phyloP scores from a whole-genome alignment of 2,329 filamentous ascomycete genomes.

The Ophiocordyceps camponoti-floridani region DNA sequence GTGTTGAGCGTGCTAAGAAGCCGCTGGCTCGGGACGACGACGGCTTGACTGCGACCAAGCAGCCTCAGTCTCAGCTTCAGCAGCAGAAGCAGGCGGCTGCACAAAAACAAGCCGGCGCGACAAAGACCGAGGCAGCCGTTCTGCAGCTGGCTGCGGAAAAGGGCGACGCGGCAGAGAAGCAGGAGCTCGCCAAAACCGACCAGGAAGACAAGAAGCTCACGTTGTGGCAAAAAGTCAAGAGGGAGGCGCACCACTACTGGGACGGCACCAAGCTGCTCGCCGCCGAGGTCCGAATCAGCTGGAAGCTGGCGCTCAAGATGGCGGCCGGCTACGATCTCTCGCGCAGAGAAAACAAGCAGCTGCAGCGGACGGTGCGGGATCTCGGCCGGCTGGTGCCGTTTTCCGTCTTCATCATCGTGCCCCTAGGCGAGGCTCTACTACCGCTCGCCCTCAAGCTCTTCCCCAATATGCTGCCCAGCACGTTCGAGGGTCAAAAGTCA shows the following conservation, averaged over 20 bases:
- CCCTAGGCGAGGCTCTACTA: slow-evolving; percentile 83
- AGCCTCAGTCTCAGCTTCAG: slow-evolving; percentile 1
- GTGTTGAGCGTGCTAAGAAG: slow-evolving; percentile 77
- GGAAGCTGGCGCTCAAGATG: slow-evolving; percentile 86
- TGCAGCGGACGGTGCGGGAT: slow-evolving; percentile 86
- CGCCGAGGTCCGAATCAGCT: slow-evolving; percentile 85
- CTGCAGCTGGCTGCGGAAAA: slow-evolving; percentile 47
- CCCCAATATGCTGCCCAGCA: slow-evolving; percentile 93
- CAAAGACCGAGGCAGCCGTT: slow-evolving; percentile 26
- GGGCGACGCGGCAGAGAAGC: slow-evolving; percentile 40
- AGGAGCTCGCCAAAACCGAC: slow-evolving; percentile 33
- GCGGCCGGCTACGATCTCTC: slow-evolving; percentile 93
- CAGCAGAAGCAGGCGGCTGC: background rate
- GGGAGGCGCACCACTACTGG: slow-evolving; percentile 90
- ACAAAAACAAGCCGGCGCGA: slow-evolving; percentile 9
- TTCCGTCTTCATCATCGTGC: slow-evolving; percentile 91
- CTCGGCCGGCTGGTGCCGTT: slow-evolving; percentile 85
- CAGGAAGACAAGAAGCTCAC: slow-evolving; percentile 78
- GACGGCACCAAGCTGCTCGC: slow-evolving; percentile 91
- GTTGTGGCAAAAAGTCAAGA: slow-evolving; percentile 82
- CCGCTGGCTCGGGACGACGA: slow-evolving; percentile 43
- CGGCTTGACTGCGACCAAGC: slow-evolving; percentile 10
- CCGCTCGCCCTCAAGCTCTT: slow-evolving; percentile 87
- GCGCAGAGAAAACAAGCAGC: slow-evolving; percentile 78
- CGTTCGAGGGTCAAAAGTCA: slow-evolving; percentile 80